A percentile compares a stretch with the other conserved stretches of the same genome.
phyloP scores from a whole-genome alignment of 257 asterid species.

The Rehmannia glutinosa region DNA sequence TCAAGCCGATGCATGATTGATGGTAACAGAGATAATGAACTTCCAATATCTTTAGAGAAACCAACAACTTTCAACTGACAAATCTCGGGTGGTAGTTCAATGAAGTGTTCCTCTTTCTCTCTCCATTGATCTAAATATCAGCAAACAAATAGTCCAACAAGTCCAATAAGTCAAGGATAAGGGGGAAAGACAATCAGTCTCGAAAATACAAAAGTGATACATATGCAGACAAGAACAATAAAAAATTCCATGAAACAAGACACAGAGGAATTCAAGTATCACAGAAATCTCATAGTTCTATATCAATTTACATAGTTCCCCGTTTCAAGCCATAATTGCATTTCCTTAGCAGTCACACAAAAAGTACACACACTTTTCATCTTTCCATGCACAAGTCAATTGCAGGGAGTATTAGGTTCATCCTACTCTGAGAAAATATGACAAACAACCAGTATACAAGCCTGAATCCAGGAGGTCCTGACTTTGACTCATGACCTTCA shows the following conservation, averaged over 20 bases:
- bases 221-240: constrained; percentile 12
- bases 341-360: too few species aligned
- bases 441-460: too few species aligned
- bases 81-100: constrained; percentile 90
- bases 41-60: constrained; percentile 94
- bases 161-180: neutral
- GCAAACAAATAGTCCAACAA: constrained; percentile 21
- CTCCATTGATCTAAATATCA: constrained; percentile 44
- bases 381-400: too few species aligned
- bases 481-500: too few species aligned
- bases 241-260: constrained; percentile 6
- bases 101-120: constrained; percentile 84
- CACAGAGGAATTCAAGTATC: neutral
- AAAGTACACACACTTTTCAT: too few species aligned
- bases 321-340: too few species aligned
- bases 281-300: too few species aligned
- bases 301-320: too few species aligned
- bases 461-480: too few species aligned
- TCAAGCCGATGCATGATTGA: constrained; percentile 93
- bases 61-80: constrained; percentile 92
- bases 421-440: too few species aligned
- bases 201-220: neutral
- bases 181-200: neutral
- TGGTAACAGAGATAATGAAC: constrained; percentile 87
- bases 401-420: too few species aligned